Percentiles rank a stretch among this genome's conserved stretches.
Conservation (phyloP, 2,329 filamentous ascomycete species). For the Ustilaginoidea virens region DNA sequence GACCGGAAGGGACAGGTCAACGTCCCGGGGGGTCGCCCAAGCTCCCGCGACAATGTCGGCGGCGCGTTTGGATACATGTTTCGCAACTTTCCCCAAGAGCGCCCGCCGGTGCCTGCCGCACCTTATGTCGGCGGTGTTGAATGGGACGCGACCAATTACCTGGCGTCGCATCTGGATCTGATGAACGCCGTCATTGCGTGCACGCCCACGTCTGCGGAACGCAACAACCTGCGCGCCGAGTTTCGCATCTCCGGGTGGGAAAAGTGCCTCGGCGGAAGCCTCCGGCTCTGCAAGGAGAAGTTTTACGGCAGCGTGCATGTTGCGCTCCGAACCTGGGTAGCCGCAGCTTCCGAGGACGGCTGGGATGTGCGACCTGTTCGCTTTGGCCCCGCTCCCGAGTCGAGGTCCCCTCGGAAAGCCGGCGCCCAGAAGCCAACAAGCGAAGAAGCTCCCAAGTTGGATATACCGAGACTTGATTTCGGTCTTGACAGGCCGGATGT, state of each 20-base stretch:
- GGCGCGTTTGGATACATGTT: conserved; percentile 45
- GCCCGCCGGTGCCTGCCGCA: conserved; percentile 81
- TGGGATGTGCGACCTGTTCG: conserved; percentile 76
- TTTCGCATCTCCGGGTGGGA: conserved; percentile 80
- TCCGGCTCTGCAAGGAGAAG: conserved; percentile 92
- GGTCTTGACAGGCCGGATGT: conserved; percentile 18
- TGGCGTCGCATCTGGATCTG: conserved; percentile 83
- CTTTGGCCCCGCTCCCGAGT: conserved; percentile 41
- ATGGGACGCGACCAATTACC: conserved; percentile 96
- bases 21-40: conserved; percentile 3
- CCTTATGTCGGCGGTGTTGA: conserved; percentile 95
- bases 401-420: conserved; percentile 16
- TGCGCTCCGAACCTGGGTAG: conserved; percentile 77
- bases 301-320: conserved; percentile 91
- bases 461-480: conserved; percentile 42
- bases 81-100: conserved; percentile 67
- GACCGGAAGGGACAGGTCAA: conserved; percentile 18
- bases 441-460: conserved; percentile 43
- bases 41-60: conserved; percentile 9
- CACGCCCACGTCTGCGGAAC: conserved; percentile 50
- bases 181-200: conserved; percentile 82
- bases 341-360: conserved; percentile 70
- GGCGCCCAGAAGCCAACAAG: conserved; percentile 29
- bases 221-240: conserved; percentile 65
- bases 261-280: conserved; percentile 67